These are phyloP conservation scores for Rhizopogon vulgaris DNA, from an alignment of 768 basidiomycete species.

Conservation along the genomic window DNA sequence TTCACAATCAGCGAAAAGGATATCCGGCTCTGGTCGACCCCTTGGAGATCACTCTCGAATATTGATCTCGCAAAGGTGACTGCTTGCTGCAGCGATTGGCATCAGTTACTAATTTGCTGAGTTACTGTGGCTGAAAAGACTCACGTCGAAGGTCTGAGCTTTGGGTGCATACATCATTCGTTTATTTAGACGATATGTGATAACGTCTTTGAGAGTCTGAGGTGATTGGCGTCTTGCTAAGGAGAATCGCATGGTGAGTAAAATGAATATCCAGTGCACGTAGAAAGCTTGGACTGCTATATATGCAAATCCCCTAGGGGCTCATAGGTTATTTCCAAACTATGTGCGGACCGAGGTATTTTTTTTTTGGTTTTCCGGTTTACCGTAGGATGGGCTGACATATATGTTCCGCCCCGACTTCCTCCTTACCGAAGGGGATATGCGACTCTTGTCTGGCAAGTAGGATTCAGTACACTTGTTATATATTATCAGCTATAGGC, in stretches of 20 bases:
- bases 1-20: constrained; percentile 36
- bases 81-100: constrained; percentile 34
- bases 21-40: constrained; percentile 34
- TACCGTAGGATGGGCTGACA: too few species aligned
- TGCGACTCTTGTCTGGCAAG: too few species aligned
- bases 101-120: not conserved
- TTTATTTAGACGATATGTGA: constrained; percentile 41
- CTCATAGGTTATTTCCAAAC: too few species aligned
- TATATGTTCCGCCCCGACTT: too few species aligned
- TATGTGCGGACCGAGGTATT: too few species aligned
- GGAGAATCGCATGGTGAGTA: not conserved
- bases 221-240: constrained; percentile 10
- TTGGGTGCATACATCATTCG: constrained; percentile 48
- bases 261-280: not conserved
- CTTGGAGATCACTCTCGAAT: constrained; percentile 35
- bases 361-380: too few species aligned
- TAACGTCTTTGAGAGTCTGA: constrained; percentile 32
- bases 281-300: not conserved
- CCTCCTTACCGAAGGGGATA: too few species aligned
- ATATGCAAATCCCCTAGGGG: too few species aligned
- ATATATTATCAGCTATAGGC: too few species aligned
- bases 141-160: constrained; percentile 36
- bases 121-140: constrained; percentile 6
- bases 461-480: too few species aligned
- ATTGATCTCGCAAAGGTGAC: constrained; percentile 44